Percentiles rank a stretch among this genome's conserved stretches.
phyloP scores from a whole-genome alignment of 352 stramenopile species.

The Phytophthora ramorum region DNA sequence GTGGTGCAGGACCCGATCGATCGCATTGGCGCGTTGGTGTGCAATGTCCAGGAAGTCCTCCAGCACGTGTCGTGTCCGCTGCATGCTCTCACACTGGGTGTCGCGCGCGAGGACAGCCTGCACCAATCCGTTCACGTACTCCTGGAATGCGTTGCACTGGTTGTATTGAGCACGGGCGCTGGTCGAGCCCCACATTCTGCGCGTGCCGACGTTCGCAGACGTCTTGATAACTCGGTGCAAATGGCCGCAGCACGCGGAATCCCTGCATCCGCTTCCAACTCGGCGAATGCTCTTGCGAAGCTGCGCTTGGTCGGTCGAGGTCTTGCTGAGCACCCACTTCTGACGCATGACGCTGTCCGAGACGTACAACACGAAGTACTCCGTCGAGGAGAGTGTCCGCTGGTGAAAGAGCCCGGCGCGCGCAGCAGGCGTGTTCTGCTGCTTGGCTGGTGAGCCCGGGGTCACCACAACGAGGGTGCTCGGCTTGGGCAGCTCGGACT shows the following conservation, averaged over 20 bases:
- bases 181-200: slow-evolving; percentile 25
- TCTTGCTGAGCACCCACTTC: slow-evolving; percentile 78
- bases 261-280: slow-evolving; percentile 43
- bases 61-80: slow-evolving; percentile 42
- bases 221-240: slow-evolving; percentile 59
- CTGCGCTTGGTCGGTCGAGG: slow-evolving; percentile 47
- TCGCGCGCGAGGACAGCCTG: slow-evolving; percentile 44
- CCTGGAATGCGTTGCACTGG: slow-evolving; percentile 59
- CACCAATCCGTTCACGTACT: slow-evolving; percentile 72
- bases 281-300: slow-evolving; percentile 51
- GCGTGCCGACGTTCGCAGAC: slow-evolving; percentile 16
- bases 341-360: slow-evolving; percentile 68
- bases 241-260: slow-evolving; percentile 59
- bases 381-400: slow-evolving; percentile 12
- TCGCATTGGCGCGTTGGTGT: slow-evolving; percentile 34
- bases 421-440: slow-evolving; percentile 30
- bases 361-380: slow-evolving; percentile 76
- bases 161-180: slow-evolving; percentile 48
- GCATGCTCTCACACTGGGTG: slow-evolving; percentile 48
- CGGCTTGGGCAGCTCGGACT: slow-evolving; percentile 18
- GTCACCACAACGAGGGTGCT: slow-evolving; percentile 71
- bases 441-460: slow-evolving; percentile 63
- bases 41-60: slow-evolving; percentile 65
- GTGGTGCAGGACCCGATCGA: slow-evolving; percentile 33
- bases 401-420: slow-evolving; percentile 32